phyloP scores from a whole-genome alignment of 495 filamentous ascomycete species.

The Daldinia loculata region DNA sequence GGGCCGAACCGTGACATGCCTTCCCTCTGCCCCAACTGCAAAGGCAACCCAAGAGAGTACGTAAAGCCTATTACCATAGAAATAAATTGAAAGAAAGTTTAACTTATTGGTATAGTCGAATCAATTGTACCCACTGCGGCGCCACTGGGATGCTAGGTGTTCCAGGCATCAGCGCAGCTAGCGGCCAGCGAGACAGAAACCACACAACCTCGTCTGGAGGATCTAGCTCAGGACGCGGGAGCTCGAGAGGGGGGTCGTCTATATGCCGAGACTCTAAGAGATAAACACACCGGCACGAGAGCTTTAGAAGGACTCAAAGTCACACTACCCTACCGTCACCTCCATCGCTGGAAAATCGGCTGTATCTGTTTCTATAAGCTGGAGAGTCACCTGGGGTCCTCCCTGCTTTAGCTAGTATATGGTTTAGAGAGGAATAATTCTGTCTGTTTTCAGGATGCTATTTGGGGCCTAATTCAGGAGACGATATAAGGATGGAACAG shows the following conservation, averaged over 20 bases:
- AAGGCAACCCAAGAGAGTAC: slow-evolving; percentile 41
- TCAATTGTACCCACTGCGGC: slow-evolving; percentile 27
- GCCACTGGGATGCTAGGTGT: slow-evolving; percentile 37
- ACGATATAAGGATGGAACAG: neutral
- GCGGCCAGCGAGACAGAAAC: slow-evolving; percentile 13
- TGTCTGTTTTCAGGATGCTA: neutral
- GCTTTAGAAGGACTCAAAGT: neutral
- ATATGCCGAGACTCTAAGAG: slow-evolving; percentile 22
- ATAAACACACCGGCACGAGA: neutral
- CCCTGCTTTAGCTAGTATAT: neutral
- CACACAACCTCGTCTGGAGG: slow-evolving; percentile 27
- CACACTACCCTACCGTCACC: neutral
- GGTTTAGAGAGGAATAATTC: neutral
- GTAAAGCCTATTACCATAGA: neutral
- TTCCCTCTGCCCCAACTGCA: slow-evolving; percentile 35
- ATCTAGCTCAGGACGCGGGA: slow-evolving; percentile 31
- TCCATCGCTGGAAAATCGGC: neutral
- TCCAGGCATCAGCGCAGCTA: slow-evolving; percentile 19
- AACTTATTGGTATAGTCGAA: slow-evolving; percentile 20
- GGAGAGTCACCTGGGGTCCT: neutral
- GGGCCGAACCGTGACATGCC: slow-evolving; percentile 38
- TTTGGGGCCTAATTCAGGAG: neutral
- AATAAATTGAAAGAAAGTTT: neutral
- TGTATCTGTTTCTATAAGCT: slow-evolving; percentile 4
- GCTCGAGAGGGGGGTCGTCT: slow-evolving; percentile 24